Evolutionary conservation across 805 yeast species (phyloP), one percentile per base, ranked within the genome.

Genomic region (Monosporozyma yasuniensis): DNA sequence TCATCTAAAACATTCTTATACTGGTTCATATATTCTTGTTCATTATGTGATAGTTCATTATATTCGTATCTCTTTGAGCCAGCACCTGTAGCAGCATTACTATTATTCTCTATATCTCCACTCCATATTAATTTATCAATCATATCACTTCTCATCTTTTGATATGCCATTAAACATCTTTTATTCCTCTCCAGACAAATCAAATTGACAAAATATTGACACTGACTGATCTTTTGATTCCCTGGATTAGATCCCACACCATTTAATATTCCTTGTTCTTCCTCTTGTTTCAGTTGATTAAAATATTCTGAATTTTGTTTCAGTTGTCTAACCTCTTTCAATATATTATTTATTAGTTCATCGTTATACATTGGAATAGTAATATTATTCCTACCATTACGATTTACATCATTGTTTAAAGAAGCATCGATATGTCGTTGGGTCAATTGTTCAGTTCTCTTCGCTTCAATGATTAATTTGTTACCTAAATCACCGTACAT

Each of bases 401-500:
- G 48, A 9, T 56, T 49, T 16, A 50, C 48, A 49, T 59, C 32
- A 10, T 37, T 16, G 25, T 46, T 46, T 23, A 23, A 22, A 27
- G 18, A 12, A 4, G 22, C 23, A 23, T 18, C 28, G n/a, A 30
- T 32, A 16, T 25, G 37, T 39, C 49, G 23, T 23, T 39, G 30
- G 5, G 81, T 83, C 30, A 91, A 68, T 21, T 79, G 75, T 52
- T 76, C 76, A 0, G 96, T 71, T 55, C 98, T 72, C 54, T 89
- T 84, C 14, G 97, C 93, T 51, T 93, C 97, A 34, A 80, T 72
- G 1, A 87, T 75, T n/a, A 91, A 77, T 64, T 91, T 91, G 53
- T 80, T 78, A 2, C 91, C 96, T 4, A 78, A 59, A 58, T 90
- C 97, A 27, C 97, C 97, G 59, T 87, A 87, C 99, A 91, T 91